phyloP scores from a whole-genome alignment of 1,284 basidiomycete genomes.

The Melampsora larici-populina region DNA sequence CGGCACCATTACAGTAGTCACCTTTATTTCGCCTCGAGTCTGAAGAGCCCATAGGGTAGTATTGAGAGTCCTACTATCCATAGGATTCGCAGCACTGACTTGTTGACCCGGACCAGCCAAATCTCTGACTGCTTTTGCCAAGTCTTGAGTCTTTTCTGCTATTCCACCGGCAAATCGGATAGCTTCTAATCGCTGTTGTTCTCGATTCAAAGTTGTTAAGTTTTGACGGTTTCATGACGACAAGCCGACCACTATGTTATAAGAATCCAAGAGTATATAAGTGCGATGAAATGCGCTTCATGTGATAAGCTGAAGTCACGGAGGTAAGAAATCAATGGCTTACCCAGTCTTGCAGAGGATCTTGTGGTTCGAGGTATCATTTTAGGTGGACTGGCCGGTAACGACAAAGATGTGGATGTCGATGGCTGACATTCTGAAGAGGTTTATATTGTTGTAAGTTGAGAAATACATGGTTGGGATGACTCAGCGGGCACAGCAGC shows the following conservation, averaged over 20 bases:
- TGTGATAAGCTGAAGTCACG: background rate
- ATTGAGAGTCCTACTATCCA: constrained; percentile 67
- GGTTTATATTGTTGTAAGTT: no score
- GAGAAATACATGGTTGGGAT: no score
- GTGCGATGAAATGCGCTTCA: no score
- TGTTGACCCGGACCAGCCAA: constrained; percentile 29
- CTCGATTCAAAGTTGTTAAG: constrained; percentile 26
- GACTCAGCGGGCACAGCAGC: no score
- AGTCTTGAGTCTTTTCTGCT: constrained; percentile 37
- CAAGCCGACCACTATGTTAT: no score
- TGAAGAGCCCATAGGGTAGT: constrained; percentile 64
- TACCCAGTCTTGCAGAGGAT: background rate
- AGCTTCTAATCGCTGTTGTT: constrained; percentile 40
- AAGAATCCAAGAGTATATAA: no score
- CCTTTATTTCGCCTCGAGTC: constrained; percentile 63
- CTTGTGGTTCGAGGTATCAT: background rate
- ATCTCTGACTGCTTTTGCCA: constrained; percentile 34
- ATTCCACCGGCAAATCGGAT: constrained; percentile 41
- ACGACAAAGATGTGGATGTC: no score
- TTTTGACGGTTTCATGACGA: constrained; percentile 25
- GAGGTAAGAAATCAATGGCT: background rate
- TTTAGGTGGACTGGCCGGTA: no score
- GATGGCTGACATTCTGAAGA: no score
- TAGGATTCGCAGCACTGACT: constrained; percentile 13
- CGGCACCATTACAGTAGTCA: constrained; percentile 63